Conservation (phyloP, 345 rosid genomes). For the Populus simonii region DNA sequence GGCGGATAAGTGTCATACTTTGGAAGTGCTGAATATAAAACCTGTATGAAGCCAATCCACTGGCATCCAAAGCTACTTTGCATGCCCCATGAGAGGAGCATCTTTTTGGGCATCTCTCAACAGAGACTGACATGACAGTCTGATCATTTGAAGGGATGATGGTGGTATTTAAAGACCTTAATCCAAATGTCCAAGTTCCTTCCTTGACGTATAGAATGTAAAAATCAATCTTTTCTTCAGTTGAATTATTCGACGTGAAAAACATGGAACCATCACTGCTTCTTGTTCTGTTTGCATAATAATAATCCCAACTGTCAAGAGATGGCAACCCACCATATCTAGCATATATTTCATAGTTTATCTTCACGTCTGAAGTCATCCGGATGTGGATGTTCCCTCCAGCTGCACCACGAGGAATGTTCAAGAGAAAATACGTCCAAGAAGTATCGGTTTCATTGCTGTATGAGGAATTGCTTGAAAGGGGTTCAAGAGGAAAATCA, state of each 20-base stretch:
- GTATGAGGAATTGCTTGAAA: constrained; percentile 60
- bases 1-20: not conserved
- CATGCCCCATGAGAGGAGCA: constrained; percentile 86
- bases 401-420: constrained; percentile 82
- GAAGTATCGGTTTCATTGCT: constrained; percentile 40
- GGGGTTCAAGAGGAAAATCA: constrained; percentile 63
- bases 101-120: constrained; percentile 85
- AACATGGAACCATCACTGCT: constrained; percentile 60
- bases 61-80: constrained; percentile 69
- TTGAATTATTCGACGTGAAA: constrained; percentile 61
- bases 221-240: constrained; percentile 72
- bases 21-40: constrained; percentile 16
- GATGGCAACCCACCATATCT: constrained; percentile 80
- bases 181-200: constrained; percentile 83
- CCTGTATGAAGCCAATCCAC: constrained; percentile 94
- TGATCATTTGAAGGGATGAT: constrained; percentile 31
- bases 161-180: constrained; percentile 49
- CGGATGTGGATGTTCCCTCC: constrained; percentile 84
- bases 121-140: constrained; percentile 68
- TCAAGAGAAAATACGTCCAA: constrained; percentile 78
- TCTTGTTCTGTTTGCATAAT: constrained; percentile 61
- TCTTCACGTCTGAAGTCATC: constrained; percentile 48
- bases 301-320: constrained; percentile 68
- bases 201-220: constrained; percentile 80
- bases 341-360: constrained; percentile 66